Evolutionary conservation across 2,329 filamentous ascomycete species (phyloP).

Genomic region (Pseudophaeomoniella oleicola): DNA sequence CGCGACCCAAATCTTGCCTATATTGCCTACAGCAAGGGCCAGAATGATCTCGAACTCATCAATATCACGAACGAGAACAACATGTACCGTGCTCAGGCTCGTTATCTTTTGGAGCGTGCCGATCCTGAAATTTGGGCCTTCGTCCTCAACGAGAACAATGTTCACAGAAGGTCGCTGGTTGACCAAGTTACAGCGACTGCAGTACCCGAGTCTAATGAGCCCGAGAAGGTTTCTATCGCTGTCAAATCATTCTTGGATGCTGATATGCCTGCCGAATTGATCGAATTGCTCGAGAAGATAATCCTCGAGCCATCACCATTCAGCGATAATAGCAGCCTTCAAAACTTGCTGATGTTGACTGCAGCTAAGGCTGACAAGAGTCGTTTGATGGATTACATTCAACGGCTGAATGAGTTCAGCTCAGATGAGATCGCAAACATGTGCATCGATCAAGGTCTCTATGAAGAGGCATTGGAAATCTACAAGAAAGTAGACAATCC

Average conservation of each 20-base stretch:
- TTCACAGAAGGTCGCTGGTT: slow-evolving; percentile 81
- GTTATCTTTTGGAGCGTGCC: slow-evolving; percentile 81
- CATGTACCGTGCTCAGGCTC: slow-evolving; percentile 98
- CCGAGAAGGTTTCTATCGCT: slow-evolving; percentile 85
- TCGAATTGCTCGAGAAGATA: slow-evolving; percentile 97
- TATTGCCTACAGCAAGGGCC: slow-evolving; percentile 90
- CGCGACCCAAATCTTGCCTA: slow-evolving; percentile 89
- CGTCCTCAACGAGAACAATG: slow-evolving; percentile 88
- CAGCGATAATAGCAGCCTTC: slow-evolving; percentile 90
- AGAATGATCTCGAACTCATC: slow-evolving; percentile 93
- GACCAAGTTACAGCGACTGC: slow-evolving; percentile 95
- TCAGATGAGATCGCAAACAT: slow-evolving; percentile 84
- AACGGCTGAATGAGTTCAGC: slow-evolving; percentile 76
- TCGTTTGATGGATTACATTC: slow-evolving; percentile 91
- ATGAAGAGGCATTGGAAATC: slow-evolving; percentile 95
- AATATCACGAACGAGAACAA: slow-evolving; percentile 97
- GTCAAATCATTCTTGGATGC: slow-evolving; percentile 85
- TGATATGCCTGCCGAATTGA: slow-evolving; percentile 84
- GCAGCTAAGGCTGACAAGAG: slow-evolving; percentile 93
- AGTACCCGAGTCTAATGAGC: slow-evolving; percentile 82
- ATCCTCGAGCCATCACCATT: slow-evolving; percentile 98
- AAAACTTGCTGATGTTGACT: slow-evolving; percentile 92
- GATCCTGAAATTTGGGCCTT: slow-evolving; percentile 89
- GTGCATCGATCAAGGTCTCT: slow-evolving; percentile 86
- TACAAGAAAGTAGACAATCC: slow-evolving; percentile 97